These are phyloP conservation scores for Saccharum hybrid DNA, from an alignment of 202 grass and related monocot genomes.

Conservation along the genomic window DNA sequence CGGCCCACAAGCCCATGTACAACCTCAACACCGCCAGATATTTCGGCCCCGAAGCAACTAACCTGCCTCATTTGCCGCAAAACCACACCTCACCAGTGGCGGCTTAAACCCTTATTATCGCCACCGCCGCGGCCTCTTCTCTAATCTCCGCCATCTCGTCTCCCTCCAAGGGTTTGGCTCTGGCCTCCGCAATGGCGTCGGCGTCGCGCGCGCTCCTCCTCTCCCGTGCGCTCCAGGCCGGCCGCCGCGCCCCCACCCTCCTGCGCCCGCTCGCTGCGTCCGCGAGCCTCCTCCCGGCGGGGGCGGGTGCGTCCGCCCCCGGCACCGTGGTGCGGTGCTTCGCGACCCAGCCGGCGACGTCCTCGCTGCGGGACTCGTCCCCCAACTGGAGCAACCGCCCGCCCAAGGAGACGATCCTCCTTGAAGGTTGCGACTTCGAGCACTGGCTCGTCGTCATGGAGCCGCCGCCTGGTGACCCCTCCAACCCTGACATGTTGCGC, in stretches of 20 bases:
- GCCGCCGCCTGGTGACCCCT: conserved; percentile 50
- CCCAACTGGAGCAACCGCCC: conserved; percentile 76
- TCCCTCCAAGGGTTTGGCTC: conserved; percentile 41
- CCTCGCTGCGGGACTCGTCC: conserved; percentile 64
- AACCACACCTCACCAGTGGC: not conserved
- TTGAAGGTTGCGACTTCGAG: conserved; percentile 79
- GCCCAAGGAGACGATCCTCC: conserved; percentile 74
- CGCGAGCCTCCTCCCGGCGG: conserved; percentile 39
- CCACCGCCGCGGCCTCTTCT: not conserved
- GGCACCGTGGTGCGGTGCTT: conserved; percentile 33
- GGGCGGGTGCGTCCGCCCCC: too few species aligned
- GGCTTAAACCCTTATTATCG: conserved; percentile 48
- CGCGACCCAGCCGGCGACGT: conserved; percentile 59
- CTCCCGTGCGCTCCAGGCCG: conserved; percentile 12
- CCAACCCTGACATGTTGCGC: conserved; percentile 43
- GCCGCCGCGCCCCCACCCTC: conserved; percentile 3
- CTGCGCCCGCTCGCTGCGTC: conserved; percentile 38
- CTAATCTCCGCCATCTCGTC: not conserved
- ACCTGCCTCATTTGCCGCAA: not conserved
- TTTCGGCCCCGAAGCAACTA: not conserved
- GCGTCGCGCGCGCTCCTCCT: too few species aligned
- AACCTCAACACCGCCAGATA: not conserved
- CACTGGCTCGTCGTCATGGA: conserved; percentile 79
- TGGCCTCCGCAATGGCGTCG: conserved; percentile 28
- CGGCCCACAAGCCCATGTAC: not conserved